phyloP scores from a whole-genome alignment of 73 alveolate species.

The Symbiodinium natans region DNA sequence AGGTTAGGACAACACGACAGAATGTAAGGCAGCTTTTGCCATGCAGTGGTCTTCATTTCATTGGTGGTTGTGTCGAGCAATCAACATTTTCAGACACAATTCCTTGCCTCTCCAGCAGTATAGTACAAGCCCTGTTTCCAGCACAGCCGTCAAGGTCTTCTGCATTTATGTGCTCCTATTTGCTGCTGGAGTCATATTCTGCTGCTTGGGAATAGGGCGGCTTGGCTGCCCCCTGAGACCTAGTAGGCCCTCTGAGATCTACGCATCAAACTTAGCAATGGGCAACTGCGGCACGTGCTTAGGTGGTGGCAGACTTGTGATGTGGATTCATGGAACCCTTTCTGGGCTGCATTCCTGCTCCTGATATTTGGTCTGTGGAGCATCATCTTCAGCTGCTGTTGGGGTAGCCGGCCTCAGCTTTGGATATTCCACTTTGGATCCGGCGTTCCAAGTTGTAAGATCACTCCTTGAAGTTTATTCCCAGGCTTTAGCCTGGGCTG shows the following conservation, averaged over 20 bases:
- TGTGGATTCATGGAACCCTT: neutral
- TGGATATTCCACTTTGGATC: neutral
- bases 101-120: too few species aligned
- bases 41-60: too few species aligned
- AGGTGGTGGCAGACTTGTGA: conserved; percentile 69
- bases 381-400: conserved; percentile 51
- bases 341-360: conserved; percentile 60
- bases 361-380: conserved; percentile 55
- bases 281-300: too few species aligned
- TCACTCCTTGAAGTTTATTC: neutral
- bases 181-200: conserved; percentile 23
- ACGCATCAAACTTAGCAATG: too few species aligned
- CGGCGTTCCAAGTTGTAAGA: neutral
- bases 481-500: conserved; percentile 63
- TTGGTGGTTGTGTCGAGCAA: too few species aligned
- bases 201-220: conserved; percentile 61
- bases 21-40: too few species aligned
- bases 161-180: conserved; percentile 58
- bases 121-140: too few species aligned
- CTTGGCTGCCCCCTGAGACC: too few species aligned
- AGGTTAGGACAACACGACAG: too few species aligned
- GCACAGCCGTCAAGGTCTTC: too few species aligned
- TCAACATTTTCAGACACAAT: too few species aligned
- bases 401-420: conserved; percentile 20
- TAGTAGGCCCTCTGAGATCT: too few species aligned